phyloP scores from a whole-genome alignment of 148 eudicot species.

The Rhododendron kiyosumense region DNA sequence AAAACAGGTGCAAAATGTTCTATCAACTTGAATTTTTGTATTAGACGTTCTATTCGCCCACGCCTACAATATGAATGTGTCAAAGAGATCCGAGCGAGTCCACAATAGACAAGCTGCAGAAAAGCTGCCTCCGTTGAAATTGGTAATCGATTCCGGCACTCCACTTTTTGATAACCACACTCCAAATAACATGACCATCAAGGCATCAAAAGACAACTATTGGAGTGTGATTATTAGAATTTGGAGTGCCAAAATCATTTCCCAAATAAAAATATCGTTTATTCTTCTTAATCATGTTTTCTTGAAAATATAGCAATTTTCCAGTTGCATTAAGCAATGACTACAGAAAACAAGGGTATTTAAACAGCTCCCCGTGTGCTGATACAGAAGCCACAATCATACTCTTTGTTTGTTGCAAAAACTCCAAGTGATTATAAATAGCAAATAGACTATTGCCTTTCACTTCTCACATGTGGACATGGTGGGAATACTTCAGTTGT shows the following conservation, averaged over 20 bases:
- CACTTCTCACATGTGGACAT: slow-evolving; percentile 6
- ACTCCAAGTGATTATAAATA: background rate
- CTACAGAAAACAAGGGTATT: background rate
- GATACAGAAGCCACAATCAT: background rate
- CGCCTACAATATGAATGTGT: background rate
- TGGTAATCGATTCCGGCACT: no score
- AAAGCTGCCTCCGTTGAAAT: background rate
- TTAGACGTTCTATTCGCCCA: background rate
- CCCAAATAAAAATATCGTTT: background rate
- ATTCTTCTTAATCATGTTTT: background rate
- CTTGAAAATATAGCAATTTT: background rate
- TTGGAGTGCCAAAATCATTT: no score
- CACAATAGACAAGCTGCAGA: background rate
- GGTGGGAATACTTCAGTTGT: background rate
- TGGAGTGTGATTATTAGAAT: no score
- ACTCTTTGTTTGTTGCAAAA: background rate
- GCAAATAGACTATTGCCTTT: background rate
- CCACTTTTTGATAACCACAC: no score
- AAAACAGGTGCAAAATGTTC: no score
- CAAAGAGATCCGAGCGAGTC: background rate
- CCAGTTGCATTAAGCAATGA: background rate
- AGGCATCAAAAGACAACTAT: no score
- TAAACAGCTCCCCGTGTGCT: background rate
- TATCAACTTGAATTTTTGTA: background rate
- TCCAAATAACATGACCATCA: no score